Base-by-base conservation (phyloP, 2,329 filamentous ascomycete genomes). In the Fusarium sp. region DNA sequence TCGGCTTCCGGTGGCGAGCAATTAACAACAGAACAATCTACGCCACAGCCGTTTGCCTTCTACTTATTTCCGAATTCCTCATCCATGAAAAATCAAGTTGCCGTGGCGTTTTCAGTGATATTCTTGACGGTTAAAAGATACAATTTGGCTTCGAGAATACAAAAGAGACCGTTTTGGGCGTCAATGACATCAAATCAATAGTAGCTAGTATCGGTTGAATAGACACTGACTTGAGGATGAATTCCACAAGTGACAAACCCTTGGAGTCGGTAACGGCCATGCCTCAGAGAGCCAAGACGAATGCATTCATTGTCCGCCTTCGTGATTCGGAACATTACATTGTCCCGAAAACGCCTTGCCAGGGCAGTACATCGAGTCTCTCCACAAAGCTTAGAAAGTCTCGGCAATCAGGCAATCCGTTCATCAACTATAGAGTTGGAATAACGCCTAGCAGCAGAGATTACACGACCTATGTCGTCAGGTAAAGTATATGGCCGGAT, bases 21-120 rank as follows among this genome's bases (percentile, higher is more conserved):
- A 65, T 19, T 64, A 69, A 63, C 44, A 63, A 63, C 52, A 35
- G 42, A 63, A 69, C 12, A 44, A 63, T 45, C 29, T 51, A 62
- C 57, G 66, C 58, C 66, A 63, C 58, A 58, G 38, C 58, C 58
- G 66, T 57, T 69, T 63, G n/a, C 29, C 35, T 33, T 46, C 14
- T 38, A 27, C 16, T 48, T 58, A 69, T 69, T 69, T 52, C 64
- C 64, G 58, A 69, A 69, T 63, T 63, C 56, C 44, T 62, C 16
- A 19, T 15, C n/a, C 14, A 18, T 52, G n/a, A 9, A 38, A n/a
- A 52, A 58, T 19, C 29, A 57, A 46, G 14, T 25, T 38, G 39
- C 44, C 58, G 38, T 52, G 49, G 38, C 66, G 41, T 63, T 52
- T 45, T 29, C 29, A 25, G 38, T 54, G 12, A 19, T 33, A 46